These are phyloP conservation scores for Entomortierella beljakovae DNA, from an alignment of 192 early-diverging fungal species.

Conservation along the genomic window DNA sequence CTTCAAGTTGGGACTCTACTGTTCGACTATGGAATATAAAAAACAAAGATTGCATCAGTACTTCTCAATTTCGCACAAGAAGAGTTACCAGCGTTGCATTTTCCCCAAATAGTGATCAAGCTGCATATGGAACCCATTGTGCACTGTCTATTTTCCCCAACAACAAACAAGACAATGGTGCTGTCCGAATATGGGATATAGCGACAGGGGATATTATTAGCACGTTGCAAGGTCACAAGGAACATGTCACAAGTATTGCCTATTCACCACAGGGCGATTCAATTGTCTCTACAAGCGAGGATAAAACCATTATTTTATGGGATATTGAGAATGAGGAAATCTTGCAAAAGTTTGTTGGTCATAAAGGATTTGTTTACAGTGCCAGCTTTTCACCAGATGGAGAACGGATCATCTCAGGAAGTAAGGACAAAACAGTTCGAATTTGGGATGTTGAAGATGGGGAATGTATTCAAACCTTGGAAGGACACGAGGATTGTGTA, in stretches of 20 bases:
- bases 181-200: neutral
- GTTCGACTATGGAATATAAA: too few species aligned
- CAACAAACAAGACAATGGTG: too few species aligned
- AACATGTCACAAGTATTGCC: neutral
- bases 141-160: too few species aligned
- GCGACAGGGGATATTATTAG: too few species aligned
- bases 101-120: too few species aligned
- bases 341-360: too few species aligned
- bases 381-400: too few species aligned
- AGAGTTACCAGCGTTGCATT: neutral
- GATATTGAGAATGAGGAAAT: neutral
- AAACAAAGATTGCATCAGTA: too few species aligned
- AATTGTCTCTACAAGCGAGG: conserved; percentile 3
- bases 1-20: neutral
- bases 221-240: neutral
- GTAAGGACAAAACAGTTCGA: neutral
- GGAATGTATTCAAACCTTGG: neutral
- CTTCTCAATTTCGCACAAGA: too few species aligned
- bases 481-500: too few species aligned
- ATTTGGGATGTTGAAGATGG: neutral
- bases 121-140: too few species aligned
- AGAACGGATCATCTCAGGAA: neutral
- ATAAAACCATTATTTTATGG: conserved; percentile 9
- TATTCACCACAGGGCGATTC: neutral
- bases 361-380: too few species aligned